phyloP scores from a whole-genome alignment of 1,284 basidiomycete species.

The Fistulinella cinereoalba region DNA sequence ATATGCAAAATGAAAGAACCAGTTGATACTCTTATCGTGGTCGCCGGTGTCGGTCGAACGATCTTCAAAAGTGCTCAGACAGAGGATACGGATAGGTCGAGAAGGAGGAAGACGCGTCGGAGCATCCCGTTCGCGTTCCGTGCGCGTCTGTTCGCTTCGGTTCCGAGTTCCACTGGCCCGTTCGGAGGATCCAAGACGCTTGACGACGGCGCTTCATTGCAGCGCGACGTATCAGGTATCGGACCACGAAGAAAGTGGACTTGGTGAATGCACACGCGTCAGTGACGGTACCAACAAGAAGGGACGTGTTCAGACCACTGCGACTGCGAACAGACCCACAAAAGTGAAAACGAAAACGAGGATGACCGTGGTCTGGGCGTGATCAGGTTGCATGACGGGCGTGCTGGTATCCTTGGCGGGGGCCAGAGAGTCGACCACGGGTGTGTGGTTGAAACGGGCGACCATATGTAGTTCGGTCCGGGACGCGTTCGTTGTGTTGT shows the following conservation, averaged over 20 bases:
- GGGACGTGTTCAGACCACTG: constrained; percentile 10
- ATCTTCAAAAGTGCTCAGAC: constrained; percentile 16
- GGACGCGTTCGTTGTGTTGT: not conserved
- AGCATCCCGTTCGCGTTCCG: constrained; percentile 11
- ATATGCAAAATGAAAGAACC: not conserved
- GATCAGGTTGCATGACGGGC: not conserved
- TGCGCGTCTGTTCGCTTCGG: constrained; percentile 12
- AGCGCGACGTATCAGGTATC: constrained; percentile 12
- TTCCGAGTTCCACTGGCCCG: constrained; percentile 22
- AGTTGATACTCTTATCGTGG: too few relatives aligned
- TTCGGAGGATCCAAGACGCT: constrained; percentile 25
- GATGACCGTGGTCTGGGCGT: not conserved
- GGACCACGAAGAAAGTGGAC: constrained; percentile 14
- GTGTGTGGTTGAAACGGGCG: not conserved
- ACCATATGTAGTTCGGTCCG: constrained; percentile 1
- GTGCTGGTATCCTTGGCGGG: not conserved
- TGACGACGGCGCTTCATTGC: constrained; percentile 26
- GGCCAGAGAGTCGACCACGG: constrained; percentile 17
- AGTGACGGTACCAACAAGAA: not conserved
- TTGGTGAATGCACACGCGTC: constrained; percentile 3
- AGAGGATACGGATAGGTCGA: constrained; percentile 19
- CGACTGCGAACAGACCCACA: constrained; percentile 4
- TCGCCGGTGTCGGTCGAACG: too few relatives aligned
- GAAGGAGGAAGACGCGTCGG: constrained; percentile 19
- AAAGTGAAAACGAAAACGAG: constrained; percentile 1